A percentile compares a stretch with the other conserved stretches of the same genome.
Evolutionary conservation across 2,329 filamentous ascomycete genomes (phyloP).

Genomic region (Emmonsiellopsis sp.): DNA sequence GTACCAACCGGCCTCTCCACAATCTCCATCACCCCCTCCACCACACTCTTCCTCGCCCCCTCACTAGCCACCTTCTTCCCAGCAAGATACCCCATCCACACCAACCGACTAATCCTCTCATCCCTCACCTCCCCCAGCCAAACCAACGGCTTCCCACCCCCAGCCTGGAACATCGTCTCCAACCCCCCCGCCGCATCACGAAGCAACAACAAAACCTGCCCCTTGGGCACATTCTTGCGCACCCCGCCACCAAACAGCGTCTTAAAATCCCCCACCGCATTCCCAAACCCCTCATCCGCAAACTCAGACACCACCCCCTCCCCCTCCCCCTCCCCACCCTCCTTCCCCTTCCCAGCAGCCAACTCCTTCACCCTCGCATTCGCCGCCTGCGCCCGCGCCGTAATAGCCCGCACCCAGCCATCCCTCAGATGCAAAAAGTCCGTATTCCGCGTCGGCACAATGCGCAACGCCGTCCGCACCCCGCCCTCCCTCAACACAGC

Average conservation of each 20-base stretch:
- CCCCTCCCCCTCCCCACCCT: slow-evolving; percentile 31
- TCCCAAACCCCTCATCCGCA: slow-evolving; percentile 66
- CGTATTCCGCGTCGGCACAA: slow-evolving; percentile 85
- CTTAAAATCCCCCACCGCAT: slow-evolving; percentile 68
- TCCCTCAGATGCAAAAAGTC: slow-evolving; percentile 90
- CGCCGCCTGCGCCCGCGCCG: slow-evolving; percentile 55
- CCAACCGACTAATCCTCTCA: slow-evolving; percentile 65
- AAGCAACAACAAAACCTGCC: slow-evolving; percentile 63
- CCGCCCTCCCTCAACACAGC: slow-evolving; percentile 55
- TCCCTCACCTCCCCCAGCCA: slow-evolving; percentile 65
- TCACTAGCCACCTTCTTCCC: slow-evolving; percentile 84
- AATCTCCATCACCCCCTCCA: slow-evolving; percentile 79
- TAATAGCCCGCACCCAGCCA: slow-evolving; percentile 79
- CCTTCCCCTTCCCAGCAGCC: slow-evolving; percentile 31
- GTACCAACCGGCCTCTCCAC: slow-evolving; percentile 82
- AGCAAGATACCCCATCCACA: slow-evolving; percentile 86
- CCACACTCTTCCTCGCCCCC: slow-evolving; percentile 66
- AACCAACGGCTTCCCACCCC: slow-evolving; percentile 38
- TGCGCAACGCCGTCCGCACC: slow-evolving; percentile 68
- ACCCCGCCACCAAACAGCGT: slow-evolving; percentile 66
- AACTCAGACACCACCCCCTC: slow-evolving; percentile 32
- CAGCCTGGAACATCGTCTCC: slow-evolving; percentile 54
- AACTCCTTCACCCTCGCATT: slow-evolving; percentile 38
- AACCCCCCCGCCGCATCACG: slow-evolving; percentile 58
- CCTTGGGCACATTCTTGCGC: slow-evolving; percentile 61